phyloP scores from a whole-genome alignment of 192 early-diverging fungal species.

The Gryganskiella cystojenkinii region DNA sequence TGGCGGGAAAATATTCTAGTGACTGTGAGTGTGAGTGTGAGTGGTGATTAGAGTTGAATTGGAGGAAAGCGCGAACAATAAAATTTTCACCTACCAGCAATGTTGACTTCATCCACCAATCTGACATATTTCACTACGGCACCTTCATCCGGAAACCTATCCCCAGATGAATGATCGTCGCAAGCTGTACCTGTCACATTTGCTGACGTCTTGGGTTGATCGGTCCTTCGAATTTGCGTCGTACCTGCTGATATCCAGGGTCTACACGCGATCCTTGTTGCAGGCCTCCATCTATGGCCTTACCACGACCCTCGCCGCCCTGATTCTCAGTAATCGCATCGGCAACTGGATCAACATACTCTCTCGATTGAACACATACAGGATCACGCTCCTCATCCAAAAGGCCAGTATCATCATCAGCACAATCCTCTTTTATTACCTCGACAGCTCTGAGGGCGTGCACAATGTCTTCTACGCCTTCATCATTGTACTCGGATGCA shows the following conservation, averaged over 20 bases:
- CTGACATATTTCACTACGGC: too few species aligned
- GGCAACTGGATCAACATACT: slow-evolving; percentile 43
- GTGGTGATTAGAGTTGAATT: too few species aligned
- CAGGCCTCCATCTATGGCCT: slow-evolving; percentile 43
- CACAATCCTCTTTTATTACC: slow-evolving; percentile 14
- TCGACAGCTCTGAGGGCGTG: not conserved
- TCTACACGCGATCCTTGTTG: slow-evolving; percentile 23
- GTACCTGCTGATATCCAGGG: slow-evolving; percentile 23
- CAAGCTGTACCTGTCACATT: slow-evolving; percentile 11
- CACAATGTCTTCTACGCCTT: slow-evolving; percentile 11
- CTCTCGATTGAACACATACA: slow-evolving; percentile 24
- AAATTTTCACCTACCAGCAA: too few species aligned
- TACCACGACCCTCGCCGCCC: slow-evolving; percentile 11
- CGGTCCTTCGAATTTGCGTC: slow-evolving; percentile 45
- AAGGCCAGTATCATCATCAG: slow-evolving; percentile 34
- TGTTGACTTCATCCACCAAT: too few species aligned
- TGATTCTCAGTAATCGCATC: slow-evolving; percentile 35
- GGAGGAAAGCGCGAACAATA: too few species aligned
- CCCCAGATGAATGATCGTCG: not conserved
- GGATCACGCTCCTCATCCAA: slow-evolving; percentile 15
- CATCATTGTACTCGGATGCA: slow-evolving; percentile 37
- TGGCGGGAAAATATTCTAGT: too few species aligned
- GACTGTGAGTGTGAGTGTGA: too few species aligned
- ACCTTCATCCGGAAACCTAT: too few species aligned
- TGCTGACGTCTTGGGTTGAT: slow-evolving; percentile 17